These are phyloP conservation scores for Aspergillus taichungensis DNA, from an alignment of 495 filamentous ascomycete species.

Conservation along the genomic window DNA sequence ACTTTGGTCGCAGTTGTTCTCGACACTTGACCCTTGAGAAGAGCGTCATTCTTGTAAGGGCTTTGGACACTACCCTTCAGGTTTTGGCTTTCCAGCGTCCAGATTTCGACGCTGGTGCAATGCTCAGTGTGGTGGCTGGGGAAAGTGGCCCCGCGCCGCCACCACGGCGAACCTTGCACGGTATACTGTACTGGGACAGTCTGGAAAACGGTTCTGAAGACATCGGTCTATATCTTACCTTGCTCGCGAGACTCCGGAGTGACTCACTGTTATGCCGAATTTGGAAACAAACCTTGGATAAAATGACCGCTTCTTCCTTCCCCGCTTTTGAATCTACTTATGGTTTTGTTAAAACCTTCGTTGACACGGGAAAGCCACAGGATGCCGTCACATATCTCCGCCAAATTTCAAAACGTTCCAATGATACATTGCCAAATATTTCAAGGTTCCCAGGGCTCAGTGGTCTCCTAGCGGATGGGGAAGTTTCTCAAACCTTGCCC, in stretches of 20 bases:
- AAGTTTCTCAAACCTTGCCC: conserved; percentile 12
- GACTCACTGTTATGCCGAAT: conserved; percentile 3
- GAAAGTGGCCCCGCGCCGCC: conserved; percentile 4
- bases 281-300: conserved; percentile 16
- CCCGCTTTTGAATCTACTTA: conserved; percentile 15
- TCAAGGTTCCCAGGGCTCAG: conserved; percentile 9
- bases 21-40: neutral
- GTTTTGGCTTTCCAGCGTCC: conserved; percentile 15
- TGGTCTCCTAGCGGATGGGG: conserved; percentile 11
- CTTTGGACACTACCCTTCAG: conserved; percentile 14
- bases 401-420: conserved; percentile 17
- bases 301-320: neutral
- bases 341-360: conserved; percentile 12
- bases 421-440: conserved; percentile 18
- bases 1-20: conserved; percentile 3
- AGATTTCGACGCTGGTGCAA: conserved; percentile 11
- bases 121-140: conserved; percentile 21
- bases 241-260: conserved; percentile 17
- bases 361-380: conserved; percentile 8
- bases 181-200: conserved; percentile 13
- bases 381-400: conserved; percentile 17
- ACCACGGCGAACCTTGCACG: conserved; percentile 9
- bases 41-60: conserved; percentile 11
- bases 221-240: conserved; percentile 11
- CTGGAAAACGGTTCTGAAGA: neutral